These are phyloP conservation scores for Alternaria atra DNA, from an alignment of 2,329 filamentous ascomycete genomes.

Conservation along the genomic window DNA sequence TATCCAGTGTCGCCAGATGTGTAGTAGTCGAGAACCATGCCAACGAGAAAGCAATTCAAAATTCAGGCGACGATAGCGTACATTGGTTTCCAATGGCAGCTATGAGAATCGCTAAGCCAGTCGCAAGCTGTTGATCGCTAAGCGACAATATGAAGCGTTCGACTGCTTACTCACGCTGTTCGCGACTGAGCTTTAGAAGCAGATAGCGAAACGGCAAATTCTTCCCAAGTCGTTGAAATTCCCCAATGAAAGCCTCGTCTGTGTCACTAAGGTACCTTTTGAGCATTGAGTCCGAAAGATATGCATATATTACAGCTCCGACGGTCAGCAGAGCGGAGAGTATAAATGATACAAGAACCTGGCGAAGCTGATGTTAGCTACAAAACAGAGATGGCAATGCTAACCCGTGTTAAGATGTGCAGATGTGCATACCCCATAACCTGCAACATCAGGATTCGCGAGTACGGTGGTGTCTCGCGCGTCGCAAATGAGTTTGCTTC, in stretches of 20 bases:
- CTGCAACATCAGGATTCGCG: constrained; percentile 23
- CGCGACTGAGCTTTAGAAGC: constrained; percentile 8
- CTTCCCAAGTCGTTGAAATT: background rate
- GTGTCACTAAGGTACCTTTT: constrained; percentile 20
- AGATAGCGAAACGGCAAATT: background rate
- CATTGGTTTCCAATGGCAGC: constrained; percentile 28
- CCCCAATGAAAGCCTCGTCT: constrained; percentile 19
- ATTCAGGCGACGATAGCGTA: constrained; percentile 24
- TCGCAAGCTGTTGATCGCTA: constrained; percentile 36
- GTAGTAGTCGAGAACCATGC: constrained; percentile 39
- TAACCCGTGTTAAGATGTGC: background rate
- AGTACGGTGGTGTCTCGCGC: constrained; percentile 6
- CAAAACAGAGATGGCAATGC: background rate
- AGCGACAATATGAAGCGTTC: constrained; percentile 35
- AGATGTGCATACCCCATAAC: constrained; percentile 20
- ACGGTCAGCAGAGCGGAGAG: constrained; percentile 25
- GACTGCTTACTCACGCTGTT: constrained; percentile 23
- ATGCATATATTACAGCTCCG: constrained; percentile 20
- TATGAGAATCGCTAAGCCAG: constrained; percentile 31
- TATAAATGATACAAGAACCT: constrained; percentile 25
- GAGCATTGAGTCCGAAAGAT: constrained; percentile 27
- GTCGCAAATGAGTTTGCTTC: constrained; percentile 13
- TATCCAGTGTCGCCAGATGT: constrained; percentile 30
- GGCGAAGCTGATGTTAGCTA: background rate
- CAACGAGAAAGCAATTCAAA: constrained; percentile 24